phyloP scores from a whole-genome alignment of 495 filamentous ascomycete genomes.

The Staphylotrichum longicolle region DNA sequence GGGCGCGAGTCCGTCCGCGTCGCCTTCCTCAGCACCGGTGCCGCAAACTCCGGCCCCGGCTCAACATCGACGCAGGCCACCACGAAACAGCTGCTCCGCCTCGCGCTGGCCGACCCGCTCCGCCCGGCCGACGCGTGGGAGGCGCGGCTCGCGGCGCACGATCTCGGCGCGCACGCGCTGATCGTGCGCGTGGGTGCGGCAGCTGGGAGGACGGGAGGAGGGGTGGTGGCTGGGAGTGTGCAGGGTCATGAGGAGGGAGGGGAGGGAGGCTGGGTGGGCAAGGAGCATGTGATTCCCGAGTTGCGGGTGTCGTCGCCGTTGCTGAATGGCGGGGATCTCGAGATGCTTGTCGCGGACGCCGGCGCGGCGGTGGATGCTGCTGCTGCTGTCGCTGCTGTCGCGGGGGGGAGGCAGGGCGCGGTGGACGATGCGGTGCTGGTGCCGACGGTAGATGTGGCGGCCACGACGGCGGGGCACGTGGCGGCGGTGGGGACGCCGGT shows the following conservation, averaged over 20 bases:
- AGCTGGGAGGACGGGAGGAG: slow-evolving; percentile 8
- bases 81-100: slow-evolving; percentile 60
- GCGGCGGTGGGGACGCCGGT: slow-evolving; percentile 75
- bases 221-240: background rate
- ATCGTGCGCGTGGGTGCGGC: slow-evolving; percentile 40
- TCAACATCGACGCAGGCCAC: slow-evolving; percentile 19
- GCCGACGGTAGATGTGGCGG: slow-evolving; percentile 67
- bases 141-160: slow-evolving; percentile 54
- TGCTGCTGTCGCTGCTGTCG: slow-evolving; percentile 22
- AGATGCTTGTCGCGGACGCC: slow-evolving; percentile 68
- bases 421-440: slow-evolving; percentile 63
- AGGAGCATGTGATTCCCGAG: slow-evolving; percentile 43
- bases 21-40: slow-evolving; percentile 51
- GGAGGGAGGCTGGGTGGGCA: slow-evolving; percentile 10
- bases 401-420: slow-evolving; percentile 14
- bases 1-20: slow-evolving; percentile 67
- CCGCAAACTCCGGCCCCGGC: background rate
- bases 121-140: slow-evolving; percentile 67
- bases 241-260: background rate
- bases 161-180: slow-evolving; percentile 42
- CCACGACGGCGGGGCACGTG: slow-evolving; percentile 56
- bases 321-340: slow-evolving; percentile 66
- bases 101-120: slow-evolving; percentile 78
- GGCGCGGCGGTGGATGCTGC: slow-evolving; percentile 44
- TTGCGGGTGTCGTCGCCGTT: slow-evolving; percentile 62